Base-by-base conservation (phyloP, 768 basidiomycete genomes). In the Phylloporus sp. region DNA sequence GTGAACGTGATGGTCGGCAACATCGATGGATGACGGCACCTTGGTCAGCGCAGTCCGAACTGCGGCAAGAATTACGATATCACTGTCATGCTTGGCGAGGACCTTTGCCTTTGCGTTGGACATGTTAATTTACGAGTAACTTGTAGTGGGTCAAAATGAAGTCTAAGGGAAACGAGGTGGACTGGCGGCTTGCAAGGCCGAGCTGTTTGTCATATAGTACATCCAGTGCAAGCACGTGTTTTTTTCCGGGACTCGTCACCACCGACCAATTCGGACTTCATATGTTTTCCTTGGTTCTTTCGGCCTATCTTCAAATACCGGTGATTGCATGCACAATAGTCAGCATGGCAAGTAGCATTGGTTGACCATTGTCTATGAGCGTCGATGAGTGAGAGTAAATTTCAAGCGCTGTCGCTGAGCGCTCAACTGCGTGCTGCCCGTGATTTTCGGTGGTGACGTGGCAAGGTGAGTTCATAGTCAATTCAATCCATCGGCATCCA, bases 11-110 rank as follows among this genome's bases (percentile, higher is more conserved):
- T n/a, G 20, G 15, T 24, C 36, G 29, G 42, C 7, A 32, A 26
- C 27, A 46, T 31, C 23, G 34, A 38, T 17, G 33, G 24, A 4
- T 32, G 26, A 33, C 35, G 9, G 44, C 27, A 89, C 91, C 78
- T 93, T 95, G 24, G 94, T 96, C 49, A 95, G 76, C 21, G 96
- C 90, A 36, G 93, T 91, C 52, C 96, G 83, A 38, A 90, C 79
- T 18, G 94, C 93, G 10, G 82, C 71, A 59, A 91, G 81, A 63
- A 97, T 87, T 53, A 98, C 95, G 13, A 97, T 85, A 67, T 95
- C 92, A 64, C 89, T 77, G 52, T 86, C 84, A 57, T 78, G 71
- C 71, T 90, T 85, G 58, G 78, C 71, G 39, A 91, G 77, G 20
- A 90, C 54, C 48, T 72, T 72, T 20, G 81, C 71, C 63, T 80